Evolutionary conservation across 768 basidiomycete genomes (phyloP), one percentile per base, ranked within the genome.

Genomic region (Auriscalpium vulgare): DNA sequence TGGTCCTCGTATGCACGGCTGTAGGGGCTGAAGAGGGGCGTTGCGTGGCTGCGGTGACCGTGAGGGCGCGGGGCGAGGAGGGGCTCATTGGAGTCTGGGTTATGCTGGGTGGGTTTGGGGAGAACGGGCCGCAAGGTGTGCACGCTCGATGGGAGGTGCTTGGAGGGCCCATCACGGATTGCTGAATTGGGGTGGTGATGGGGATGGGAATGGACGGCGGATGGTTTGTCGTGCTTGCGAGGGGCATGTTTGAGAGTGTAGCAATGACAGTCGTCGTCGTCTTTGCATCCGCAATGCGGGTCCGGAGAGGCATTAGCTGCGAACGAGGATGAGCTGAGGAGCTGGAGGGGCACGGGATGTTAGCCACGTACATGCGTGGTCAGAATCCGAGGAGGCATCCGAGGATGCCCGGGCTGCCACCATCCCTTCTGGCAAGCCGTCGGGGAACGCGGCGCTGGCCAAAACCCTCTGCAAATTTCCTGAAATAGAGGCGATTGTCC

Each of bases 401-500:
- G 76, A 75, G 21, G 69, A 65, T 50, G 65, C 60, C 60, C 74
- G 74, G 61, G 71, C 66, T 58, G 77, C 76, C 67, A 78, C 76
- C 77, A 77, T 80, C 76, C 82, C 78, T 76, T 80, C 75, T 16
- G 86, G 84, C 43, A 91, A 77, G 72, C 88, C 88, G 65, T 85
- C 74, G 59, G 88, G 88, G 75, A 88, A 91, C 76, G 88, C 78
- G 78, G 88, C 86, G 74, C 79, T 73, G 65, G 80, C 79, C 65
- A 81, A 78, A 66, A 84, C 74, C 74, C 81, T 81, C 59, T 76
- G 79, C 54, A 64, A 60, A 59, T 58, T 66, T 61, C 66, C 80
- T 80, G 78, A 71, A 70, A 72, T 79, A 73, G 78, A 62, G 55
- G 54, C 47, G 10, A 51, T 44, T 52, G 47, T 53, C 59, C 61